Conservation (phyloP, 768 basidiomycete genomes). For the Cubamyces lactineus region DNA sequence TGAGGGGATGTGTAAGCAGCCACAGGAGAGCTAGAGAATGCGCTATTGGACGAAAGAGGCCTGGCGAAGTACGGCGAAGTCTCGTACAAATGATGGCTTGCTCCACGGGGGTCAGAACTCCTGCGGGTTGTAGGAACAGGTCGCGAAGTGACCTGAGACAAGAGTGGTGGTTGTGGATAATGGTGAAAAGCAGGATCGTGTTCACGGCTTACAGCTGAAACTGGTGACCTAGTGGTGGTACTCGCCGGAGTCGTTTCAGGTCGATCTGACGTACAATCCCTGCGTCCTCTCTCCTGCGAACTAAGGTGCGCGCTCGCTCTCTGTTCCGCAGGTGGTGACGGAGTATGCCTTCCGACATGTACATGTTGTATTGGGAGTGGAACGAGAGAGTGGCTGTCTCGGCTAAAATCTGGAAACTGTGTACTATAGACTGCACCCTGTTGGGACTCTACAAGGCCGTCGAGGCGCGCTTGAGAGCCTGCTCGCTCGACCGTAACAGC, state of each 20-base stretch:
- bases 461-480: neutral
- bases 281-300: conserved; percentile 1
- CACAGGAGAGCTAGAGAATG: conserved; percentile 11
- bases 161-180: neutral
- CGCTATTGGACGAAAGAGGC: conserved; percentile 16
- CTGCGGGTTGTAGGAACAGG: conserved; percentile 11
- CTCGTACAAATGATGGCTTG: conserved; percentile 1
- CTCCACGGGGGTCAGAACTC: conserved; percentile 13
- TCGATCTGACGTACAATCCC: conserved; percentile 1
- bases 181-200: conserved; percentile 9
- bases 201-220: conserved; percentile 20
- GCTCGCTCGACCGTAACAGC: conserved; percentile 7
- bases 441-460: conserved; percentile 10
- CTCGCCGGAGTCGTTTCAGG: conserved; percentile 6
- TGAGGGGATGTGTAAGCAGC: conserved; percentile 12
- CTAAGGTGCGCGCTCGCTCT: neutral
- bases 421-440: conserved; percentile 10
- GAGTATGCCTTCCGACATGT: conserved; percentile 26
- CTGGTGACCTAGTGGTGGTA: conserved; percentile 5
- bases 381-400: conserved; percentile 26
- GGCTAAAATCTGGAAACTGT: conserved; percentile 13
- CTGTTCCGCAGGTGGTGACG: conserved; percentile 25
- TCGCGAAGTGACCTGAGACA: conserved; percentile 5
- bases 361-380: conserved; percentile 28
- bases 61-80: conserved; percentile 6